Conservation (phyloP, 495 filamentous ascomycete species). For the Tuber microsphaerosporum region DNA sequence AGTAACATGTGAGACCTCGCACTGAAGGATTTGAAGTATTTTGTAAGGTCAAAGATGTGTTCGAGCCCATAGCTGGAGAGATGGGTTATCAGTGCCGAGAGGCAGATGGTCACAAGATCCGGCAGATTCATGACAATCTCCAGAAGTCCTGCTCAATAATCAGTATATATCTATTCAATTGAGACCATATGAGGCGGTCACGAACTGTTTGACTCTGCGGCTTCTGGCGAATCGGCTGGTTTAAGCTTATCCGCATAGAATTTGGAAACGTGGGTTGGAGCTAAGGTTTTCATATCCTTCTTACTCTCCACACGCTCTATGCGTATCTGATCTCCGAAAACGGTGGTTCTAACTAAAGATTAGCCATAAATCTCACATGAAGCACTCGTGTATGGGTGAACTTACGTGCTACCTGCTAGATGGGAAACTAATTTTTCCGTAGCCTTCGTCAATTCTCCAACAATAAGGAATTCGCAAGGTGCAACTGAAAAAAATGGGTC, state of each 20-base stretch:
- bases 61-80: slow-evolving; percentile 88
- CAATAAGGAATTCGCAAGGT: slow-evolving; percentile 92
- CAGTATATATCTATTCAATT: slow-evolving; percentile 47
- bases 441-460: slow-evolving; percentile 83
- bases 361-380: slow-evolving; percentile 4
- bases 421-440: slow-evolving; percentile 90
- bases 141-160: slow-evolving; percentile 49
- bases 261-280: slow-evolving; percentile 78
- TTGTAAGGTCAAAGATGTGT: slow-evolving; percentile 93
- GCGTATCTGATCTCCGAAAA: slow-evolving; percentile 83
- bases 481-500: slow-evolving; percentile 49
- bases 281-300: slow-evolving; percentile 68
- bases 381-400: neutral
- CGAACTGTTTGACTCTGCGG: slow-evolving; percentile 40
- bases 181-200: neutral
- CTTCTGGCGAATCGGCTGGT: slow-evolving; percentile 44
- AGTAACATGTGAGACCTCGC: slow-evolving; percentile 91
- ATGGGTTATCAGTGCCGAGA: slow-evolving; percentile 95
- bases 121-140: slow-evolving; percentile 81
- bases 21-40: slow-evolving; percentile 96
- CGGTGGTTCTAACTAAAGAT: slow-evolving; percentile 54
- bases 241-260: slow-evolving; percentile 92
- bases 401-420: slow-evolving; percentile 62
- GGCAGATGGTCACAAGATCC: slow-evolving; percentile 79
- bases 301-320: slow-evolving; percentile 58